Evolutionary conservation across 148 eudicot species (phyloP).

Genomic region (Oxyria digyna): DNA sequence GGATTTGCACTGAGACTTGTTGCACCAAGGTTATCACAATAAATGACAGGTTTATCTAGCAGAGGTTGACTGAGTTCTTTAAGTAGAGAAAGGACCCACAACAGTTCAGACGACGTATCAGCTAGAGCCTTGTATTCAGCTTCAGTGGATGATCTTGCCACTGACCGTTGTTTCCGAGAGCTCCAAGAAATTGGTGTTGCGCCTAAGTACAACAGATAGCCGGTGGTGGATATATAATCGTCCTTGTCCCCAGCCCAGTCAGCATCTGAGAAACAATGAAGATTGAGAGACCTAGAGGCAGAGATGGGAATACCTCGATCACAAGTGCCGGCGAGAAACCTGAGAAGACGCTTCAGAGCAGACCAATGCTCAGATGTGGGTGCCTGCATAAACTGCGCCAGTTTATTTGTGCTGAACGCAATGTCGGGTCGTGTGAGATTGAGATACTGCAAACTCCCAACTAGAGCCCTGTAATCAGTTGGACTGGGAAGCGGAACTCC

Average conservation of each 20-base stretch:
- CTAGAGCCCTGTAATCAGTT: too few relatives aligned
- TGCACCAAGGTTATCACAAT: too few relatives aligned
- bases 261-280: background rate
- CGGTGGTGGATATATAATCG: background rate
- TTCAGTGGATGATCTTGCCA: too few relatives aligned
- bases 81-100: too few relatives aligned
- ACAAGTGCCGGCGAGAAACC: background rate
- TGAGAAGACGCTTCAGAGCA: background rate
- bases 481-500: too few relatives aligned
- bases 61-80: too few relatives aligned
- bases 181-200: background rate
- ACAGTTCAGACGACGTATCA: too few relatives aligned
- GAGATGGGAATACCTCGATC: background rate
- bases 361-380: background rate
- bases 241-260: background rate
- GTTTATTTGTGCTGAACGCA: background rate
- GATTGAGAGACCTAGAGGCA: background rate
- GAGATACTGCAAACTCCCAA: background rate
- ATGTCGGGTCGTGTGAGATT: background rate
- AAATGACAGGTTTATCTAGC: too few relatives aligned
- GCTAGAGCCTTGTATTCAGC: too few relatives aligned
- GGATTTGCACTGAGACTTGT: background rate
- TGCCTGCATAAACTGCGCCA: background rate
- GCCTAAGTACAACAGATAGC: background rate
- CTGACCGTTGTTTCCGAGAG: too few relatives aligned